Percentiles rank a stretch among this genome's conserved stretches.
Evolutionary conservation across 1,284 basidiomycete species (phyloP).

Genomic region (Phylloboletellus chloephorus): DNA sequence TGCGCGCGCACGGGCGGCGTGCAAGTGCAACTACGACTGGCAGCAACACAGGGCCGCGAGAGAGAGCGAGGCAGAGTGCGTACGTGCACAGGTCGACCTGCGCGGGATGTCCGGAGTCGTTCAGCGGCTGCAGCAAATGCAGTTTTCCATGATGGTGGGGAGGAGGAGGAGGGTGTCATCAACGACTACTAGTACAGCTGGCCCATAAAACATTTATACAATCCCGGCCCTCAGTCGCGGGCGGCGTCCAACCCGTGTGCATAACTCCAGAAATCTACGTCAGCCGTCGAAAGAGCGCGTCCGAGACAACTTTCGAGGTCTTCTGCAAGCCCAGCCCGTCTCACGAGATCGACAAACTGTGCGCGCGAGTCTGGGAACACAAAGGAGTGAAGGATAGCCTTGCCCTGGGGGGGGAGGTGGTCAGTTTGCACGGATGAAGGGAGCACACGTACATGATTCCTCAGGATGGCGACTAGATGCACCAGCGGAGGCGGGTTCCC

Average conservation of each 20-base stretch:
- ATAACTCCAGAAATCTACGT: slow-evolving; percentile 55
- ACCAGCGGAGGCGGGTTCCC: slow-evolving; percentile 35
- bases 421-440: slow-evolving; percentile 5
- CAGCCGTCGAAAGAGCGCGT: slow-evolving; percentile 28
- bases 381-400: slow-evolving; percentile 51
- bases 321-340: slow-evolving; percentile 39
- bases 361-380: slow-evolving; percentile 68
- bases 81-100: slow-evolving; percentile 64
- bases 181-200: not conserved
- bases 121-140: not conserved
- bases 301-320: slow-evolving; percentile 36
- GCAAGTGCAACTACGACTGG: slow-evolving; percentile 41
- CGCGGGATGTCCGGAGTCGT: slow-evolving; percentile 41
- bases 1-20: slow-evolving; percentile 14
- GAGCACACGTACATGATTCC: slow-evolving; percentile 48
- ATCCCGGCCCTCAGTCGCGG: not conserved
- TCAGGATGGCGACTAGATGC: slow-evolving; percentile 47
- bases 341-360: slow-evolving; percentile 50
- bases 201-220: slow-evolving; percentile 1
- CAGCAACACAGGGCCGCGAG: slow-evolving; percentile 56
- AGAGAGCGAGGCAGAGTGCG: slow-evolving; percentile 58
- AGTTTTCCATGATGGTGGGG: slow-evolving; percentile 12
- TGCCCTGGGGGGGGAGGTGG: slow-evolving; percentile 38
- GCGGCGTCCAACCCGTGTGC: slow-evolving; percentile 17
- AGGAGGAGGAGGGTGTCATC: slow-evolving; percentile 1